phyloP scores from a whole-genome alignment of 2,329 filamentous ascomycete species.

The Herpotrichia juniperi region DNA sequence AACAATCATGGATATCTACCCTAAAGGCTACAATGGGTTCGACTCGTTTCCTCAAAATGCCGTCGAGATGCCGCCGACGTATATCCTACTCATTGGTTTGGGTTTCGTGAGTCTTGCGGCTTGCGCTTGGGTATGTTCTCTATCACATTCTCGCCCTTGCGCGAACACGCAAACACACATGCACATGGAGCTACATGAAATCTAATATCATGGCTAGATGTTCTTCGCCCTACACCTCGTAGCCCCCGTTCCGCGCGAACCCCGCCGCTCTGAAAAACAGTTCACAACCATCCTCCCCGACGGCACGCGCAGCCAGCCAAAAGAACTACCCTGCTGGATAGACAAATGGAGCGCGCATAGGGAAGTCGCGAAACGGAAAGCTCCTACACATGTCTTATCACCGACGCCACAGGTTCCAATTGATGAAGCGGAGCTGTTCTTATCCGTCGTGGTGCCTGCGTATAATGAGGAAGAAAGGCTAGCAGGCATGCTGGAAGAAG shows the following conservation, averaged over 20 bases:
- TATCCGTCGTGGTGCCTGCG: constrained; percentile 91
- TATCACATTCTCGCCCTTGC: not conserved
- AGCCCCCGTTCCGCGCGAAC: constrained; percentile 78
- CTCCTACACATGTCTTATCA: constrained; percentile 38
- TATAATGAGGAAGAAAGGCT: constrained; percentile 93
- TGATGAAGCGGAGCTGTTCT: constrained; percentile 77
- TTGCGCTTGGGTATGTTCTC: constrained; percentile 34
- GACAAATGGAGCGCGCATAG: constrained; percentile 72
- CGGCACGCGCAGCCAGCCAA: constrained; percentile 61
- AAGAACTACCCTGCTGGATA: constrained; percentile 82
- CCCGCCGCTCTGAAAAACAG: constrained; percentile 79
- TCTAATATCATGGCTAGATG: constrained; percentile 51
- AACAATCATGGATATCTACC: not conserved
- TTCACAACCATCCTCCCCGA: constrained; percentile 77
- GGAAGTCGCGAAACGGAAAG: constrained; percentile 46
- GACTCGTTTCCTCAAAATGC: constrained; percentile 26
- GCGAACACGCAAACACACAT: not conserved
- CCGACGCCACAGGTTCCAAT: constrained; percentile 59
- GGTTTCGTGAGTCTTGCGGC: constrained; percentile 30
- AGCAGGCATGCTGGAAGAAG: constrained; percentile 85
- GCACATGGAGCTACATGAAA: not conserved
- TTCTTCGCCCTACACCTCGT: constrained; percentile 74
- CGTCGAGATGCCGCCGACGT: constrained; percentile 39
- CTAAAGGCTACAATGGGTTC: constrained; percentile 22
- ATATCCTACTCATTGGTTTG: constrained; percentile 33